Base-by-base conservation (phyloP, 176 grass and related monocot genomes). In the Oryza meridionalis region DNA sequence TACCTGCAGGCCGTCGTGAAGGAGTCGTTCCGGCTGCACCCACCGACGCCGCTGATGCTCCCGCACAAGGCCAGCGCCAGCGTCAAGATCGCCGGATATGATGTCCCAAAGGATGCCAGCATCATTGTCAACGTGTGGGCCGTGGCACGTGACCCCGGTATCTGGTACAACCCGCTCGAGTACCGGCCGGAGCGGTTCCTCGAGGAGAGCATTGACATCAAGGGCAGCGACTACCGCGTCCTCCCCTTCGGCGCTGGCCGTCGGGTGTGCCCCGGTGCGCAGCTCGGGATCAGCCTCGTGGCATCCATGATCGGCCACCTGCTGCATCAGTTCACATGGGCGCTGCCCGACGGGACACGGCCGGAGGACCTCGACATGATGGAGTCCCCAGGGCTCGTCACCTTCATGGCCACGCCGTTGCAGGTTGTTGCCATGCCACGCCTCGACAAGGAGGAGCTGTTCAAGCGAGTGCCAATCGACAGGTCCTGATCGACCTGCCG, bases 211-310 rank as follows among this genome's bases (percentile, higher is more conserved):
- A 88, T 94, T 22, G 84, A 90, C 88, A 85, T 94, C 70, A 94
- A 92, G 82, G 92, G 92, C 37, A 49, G 69, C 33, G 92, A 94
- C 72, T 91, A 85, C 72, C 75, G 89, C 3, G 80, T 94, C 35
- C 80, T 94, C 21, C 89, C 87, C 45, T 94, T 94, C 24, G 89
- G 89, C 9, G 89, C 89, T 0, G 92, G 92, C 2, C 80, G 92
- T 2, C 72, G 92, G 44, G 77, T 89, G 31, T 94, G 92, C 74
- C 89, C 92, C 5, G 92, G 92, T 5, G 84, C 87, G 13, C 92
- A 91, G 77, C 84, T 94, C 33, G 92, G 87, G n/a, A 87, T 94
- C 65, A 87, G 89, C 62, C 81, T 94, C 58, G 89, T 92, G 14
- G 25, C 84, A 0, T 73, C 92, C 22, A 91, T 91, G 89, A 32